These are phyloP conservation scores for Lentinula boryana DNA, from an alignment of 768 basidiomycete genomes.

Conservation along the genomic window DNA sequence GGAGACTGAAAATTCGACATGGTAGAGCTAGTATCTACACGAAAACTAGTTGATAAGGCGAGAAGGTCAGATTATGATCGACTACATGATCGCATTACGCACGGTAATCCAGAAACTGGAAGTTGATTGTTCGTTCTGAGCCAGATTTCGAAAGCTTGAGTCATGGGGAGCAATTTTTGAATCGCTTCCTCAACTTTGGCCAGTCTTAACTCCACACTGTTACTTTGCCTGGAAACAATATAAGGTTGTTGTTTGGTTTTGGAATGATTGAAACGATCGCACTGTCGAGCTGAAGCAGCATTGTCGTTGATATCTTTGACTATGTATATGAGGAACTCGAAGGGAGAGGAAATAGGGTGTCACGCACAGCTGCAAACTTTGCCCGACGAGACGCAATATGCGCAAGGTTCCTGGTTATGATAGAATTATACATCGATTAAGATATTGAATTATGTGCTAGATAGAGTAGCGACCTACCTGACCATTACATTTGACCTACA, in stretches of 20 bases:
- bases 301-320: slow-evolving; percentile 16
- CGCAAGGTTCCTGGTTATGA: slow-evolving; percentile 11
- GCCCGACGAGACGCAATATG: slow-evolving; percentile 14
- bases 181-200: slow-evolving; percentile 12
- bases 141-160: slow-evolving; percentile 14
- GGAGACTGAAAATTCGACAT: neutral
- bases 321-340: neutral
- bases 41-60: neutral
- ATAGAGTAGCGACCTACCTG: slow-evolving; percentile 1
- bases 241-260: neutral
- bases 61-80: neutral
- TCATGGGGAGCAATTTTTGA: slow-evolving; percentile 12
- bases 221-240: slow-evolving; percentile 7
- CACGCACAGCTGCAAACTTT: slow-evolving; percentile 15
- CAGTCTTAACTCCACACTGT: slow-evolving; percentile 11
- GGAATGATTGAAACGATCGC: neutral
- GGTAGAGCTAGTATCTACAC: neutral
- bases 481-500: slow-evolving; percentile 15
- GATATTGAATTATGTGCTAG: no score
- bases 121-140: neutral
- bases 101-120: neutral
- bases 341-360: neutral
- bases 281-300: slow-evolving; percentile 14
- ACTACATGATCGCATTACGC: neutral
- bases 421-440: neutral